Evolutionary conservation across 2,329 filamentous ascomycete genomes (phyloP), one percentile per base, ranked within the genome.

Genomic region (Tolypocladium pustulatum): DNA sequence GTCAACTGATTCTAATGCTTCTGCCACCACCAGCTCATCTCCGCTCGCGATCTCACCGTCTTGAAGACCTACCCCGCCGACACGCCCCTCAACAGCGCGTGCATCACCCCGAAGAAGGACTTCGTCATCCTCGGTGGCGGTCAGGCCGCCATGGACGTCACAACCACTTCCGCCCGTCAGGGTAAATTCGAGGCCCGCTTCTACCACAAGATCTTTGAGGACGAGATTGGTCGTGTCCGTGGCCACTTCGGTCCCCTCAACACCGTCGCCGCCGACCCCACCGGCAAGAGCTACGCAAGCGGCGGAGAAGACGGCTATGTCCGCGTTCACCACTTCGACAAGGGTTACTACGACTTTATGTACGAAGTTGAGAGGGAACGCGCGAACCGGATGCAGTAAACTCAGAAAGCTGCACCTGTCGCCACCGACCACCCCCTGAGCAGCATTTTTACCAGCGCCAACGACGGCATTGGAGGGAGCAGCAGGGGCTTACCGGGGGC

Each of bases 161-260:
- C 94, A 60, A 95, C 90, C 58, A 97, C 94, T 56, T 88, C 88
- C 38, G 87, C 91, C 55, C 86, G 94, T 65, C 94, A 99, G 81
- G 94, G 94, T 78, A 97, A 97, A 79, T 99, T 99, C 81, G 94
- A 99, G 78, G 94, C 94, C 52, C 87, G 94, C 65, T 99, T 99
- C 83, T 99, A 97, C 83, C 94, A 99, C 87, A 97, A 96, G 84
- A 88, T 99, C 74, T 97, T 99, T 74, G 91, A 96, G 77, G 93
- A 99, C 76, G 94, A 99, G 81, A 93, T 97, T 70, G 94, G 94
- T 67, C 88, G 94, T 81, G 94, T 99, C 64, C 85, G 91, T 72
- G 94, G 94, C 63, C 94, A 99, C 76, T 99, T 99, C 77, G 94
- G 94, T 72, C 94, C 89, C 65, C 81, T 97, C 72, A 97, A 99